Evolutionary conservation across 73 alveolate genomes (phyloP).

Genomic region (Paramecium biaurelia): DNA sequence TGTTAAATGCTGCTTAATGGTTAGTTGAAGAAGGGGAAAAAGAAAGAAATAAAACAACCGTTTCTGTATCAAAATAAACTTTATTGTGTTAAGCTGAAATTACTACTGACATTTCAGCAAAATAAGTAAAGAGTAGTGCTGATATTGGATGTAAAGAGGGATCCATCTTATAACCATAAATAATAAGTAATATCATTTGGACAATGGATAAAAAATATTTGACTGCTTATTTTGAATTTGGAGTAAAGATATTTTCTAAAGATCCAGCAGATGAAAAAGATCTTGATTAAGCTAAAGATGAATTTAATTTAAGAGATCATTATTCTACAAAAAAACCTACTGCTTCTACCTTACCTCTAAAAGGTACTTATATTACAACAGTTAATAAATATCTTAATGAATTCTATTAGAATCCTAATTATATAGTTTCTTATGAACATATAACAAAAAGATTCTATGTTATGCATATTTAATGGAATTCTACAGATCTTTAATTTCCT

Average conservation of each 20-base stretch:
- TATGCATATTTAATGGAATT: constrained; percentile 27
- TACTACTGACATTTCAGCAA: constrained; percentile 65
- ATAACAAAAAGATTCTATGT: constrained; percentile 17
- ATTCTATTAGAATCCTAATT: constrained; percentile 30
- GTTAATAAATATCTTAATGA: background rate
- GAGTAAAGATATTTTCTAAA: constrained; percentile 70
- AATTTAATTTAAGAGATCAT: background rate
- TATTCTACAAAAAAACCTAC: background rate
- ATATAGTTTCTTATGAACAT: constrained; percentile 47
- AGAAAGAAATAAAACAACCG: constrained; percentile 76
- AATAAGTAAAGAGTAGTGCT: constrained; percentile 72
- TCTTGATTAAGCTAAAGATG: constrained; percentile 12
- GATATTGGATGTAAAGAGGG: constrained; percentile 77
- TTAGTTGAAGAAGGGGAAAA: constrained; percentile 83
- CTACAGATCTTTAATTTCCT: constrained; percentile 34
- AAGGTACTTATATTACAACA: constrained; percentile 47
- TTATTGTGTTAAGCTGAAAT: constrained; percentile 72
- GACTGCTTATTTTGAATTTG: constrained; percentile 68
- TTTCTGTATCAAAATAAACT: constrained; percentile 60
- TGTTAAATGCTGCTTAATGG: constrained; percentile 78
- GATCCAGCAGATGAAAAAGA: constrained; percentile 63
- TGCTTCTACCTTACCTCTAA: background rate
- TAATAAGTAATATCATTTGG: constrained; percentile 74
- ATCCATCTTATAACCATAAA: constrained; percentile 73
- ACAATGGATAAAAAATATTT: constrained; percentile 74